These are phyloP conservation scores for Trichaptum fuscoviolaceum DNA, from an alignment of 768 basidiomycete species.

Conservation along the genomic window DNA sequence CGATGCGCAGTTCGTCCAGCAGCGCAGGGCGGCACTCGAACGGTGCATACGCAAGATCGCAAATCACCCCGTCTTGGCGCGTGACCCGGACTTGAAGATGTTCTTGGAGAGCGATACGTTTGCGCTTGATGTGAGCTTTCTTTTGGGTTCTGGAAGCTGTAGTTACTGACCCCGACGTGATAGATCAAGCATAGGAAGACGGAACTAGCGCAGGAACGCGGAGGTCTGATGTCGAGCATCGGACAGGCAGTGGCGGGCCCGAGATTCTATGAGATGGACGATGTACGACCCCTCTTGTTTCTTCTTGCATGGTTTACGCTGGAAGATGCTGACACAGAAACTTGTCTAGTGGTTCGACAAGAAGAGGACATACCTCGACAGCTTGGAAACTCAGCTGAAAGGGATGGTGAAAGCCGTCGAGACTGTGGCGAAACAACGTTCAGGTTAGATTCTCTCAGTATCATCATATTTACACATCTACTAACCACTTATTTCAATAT, in stretches of 20 bases:
- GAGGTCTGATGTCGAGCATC: conserved; percentile 79
- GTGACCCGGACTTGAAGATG: conserved; percentile 81
- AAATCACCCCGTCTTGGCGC: conserved; percentile 83
- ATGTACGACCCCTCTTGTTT: conserved; percentile 39
- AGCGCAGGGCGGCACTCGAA: conserved; percentile 77
- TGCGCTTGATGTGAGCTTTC: conserved; percentile 68
- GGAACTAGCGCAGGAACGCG: conserved; percentile 69
- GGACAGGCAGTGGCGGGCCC: conserved; percentile 76
- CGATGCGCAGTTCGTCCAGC: conserved; percentile 85
- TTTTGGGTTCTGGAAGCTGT: not conserved
- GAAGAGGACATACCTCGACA: conserved; percentile 80
- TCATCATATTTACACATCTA: not conserved
- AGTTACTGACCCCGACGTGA: not conserved
- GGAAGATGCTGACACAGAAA: not conserved
- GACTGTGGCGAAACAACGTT: conserved; percentile 73
- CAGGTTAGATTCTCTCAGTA: conserved; percentile 38
- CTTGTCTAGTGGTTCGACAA: conserved; percentile 85
- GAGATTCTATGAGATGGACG: conserved; percentile 84
- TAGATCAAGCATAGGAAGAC: conserved; percentile 87
- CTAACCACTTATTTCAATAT: not conserved
- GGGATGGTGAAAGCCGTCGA: conserved; percentile 86
- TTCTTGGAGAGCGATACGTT: conserved; percentile 95
- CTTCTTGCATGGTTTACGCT: too few relatives aligned
- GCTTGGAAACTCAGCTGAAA: conserved; percentile 84
- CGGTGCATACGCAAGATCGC: conserved; percentile 91